Base-by-base conservation (phyloP, 305 asterid genomes). In the Solanum hybrid region DNA sequence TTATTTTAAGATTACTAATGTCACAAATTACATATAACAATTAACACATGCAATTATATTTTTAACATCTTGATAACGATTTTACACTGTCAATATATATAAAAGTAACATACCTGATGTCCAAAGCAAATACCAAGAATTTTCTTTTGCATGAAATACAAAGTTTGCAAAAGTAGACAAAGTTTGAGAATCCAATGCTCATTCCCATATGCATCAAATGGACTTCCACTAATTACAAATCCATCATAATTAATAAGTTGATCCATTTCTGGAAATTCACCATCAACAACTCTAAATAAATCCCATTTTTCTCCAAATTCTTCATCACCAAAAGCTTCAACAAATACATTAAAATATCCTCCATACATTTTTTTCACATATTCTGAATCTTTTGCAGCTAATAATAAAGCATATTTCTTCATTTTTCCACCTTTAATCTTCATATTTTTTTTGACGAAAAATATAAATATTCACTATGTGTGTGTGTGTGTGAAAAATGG, bases 71-170 rank as follows among this genome's bases (percentile, higher is more conserved):
- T 20, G 84, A 78, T 33, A 34, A 20, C 1, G 3, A 0, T 20
- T 11, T 79, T 34, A 79, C 8, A 10, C 3, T 36, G 11, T 36
- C 85, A 37, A 1, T n/a, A 1, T 79, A 80, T 79, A 80, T 38
- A 81, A 4, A 39, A 39, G 15, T 41, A 1, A 51, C 89, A 68
- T 81, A 96, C 98, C 94, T 96, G 99, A 84, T 94, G 97, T 26
- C 98, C 99, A 75, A 96, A 96, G 93, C 98, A 96, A 90, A 96
- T 91, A 81, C 99, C 99, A 85, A 96, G 96, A 87, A 95, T 91
- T 90, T 94, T 96, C 95, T 94, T 95, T 88, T 93, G 94, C 96
- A 95, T 93, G 86, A 91, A 88, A 84, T 91, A 91, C 89, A 96
- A 80, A 20, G 94, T 91, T 72, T 93, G 94, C 89, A 96, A 76